Conservation (phyloP, 768 basidiomycete genomes). For the Psilocybe sp. region DNA sequence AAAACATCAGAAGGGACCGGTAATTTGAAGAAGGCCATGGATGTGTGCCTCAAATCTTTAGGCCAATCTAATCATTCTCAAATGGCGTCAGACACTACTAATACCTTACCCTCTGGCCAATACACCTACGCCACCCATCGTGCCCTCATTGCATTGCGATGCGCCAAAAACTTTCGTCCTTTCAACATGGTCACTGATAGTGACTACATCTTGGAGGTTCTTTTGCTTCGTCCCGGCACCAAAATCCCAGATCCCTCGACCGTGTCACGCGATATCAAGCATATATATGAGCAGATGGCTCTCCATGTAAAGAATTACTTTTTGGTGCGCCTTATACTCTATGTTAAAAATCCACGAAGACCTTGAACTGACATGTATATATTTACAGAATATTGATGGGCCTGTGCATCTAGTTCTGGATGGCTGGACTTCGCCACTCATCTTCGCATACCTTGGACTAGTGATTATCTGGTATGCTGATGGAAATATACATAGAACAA, state of each 20-base stretch:
- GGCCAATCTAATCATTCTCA: no score
- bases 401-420: slow-evolving; percentile 29
- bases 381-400: slow-evolving; percentile 10
- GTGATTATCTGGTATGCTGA: slow-evolving; percentile 27
- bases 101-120: not conserved
- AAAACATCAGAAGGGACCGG: slow-evolving; percentile 21
- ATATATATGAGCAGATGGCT: slow-evolving; percentile 17
- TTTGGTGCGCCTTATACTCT: slow-evolving; percentile 8
- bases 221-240: slow-evolving; percentile 28
- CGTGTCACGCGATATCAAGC: slow-evolving; percentile 19
- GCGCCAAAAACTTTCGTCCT: slow-evolving; percentile 18
- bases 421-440: slow-evolving; percentile 31
- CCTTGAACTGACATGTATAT: no score
- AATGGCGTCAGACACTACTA: slow-evolving; percentile 5
- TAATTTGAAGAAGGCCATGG: slow-evolving; percentile 14
- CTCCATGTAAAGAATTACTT: slow-evolving; percentile 17
- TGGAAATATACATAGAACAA: slow-evolving; percentile 23
- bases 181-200: slow-evolving; percentile 26
- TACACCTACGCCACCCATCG: slow-evolving; percentile 17
- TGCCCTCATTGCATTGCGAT: slow-evolving; percentile 23
- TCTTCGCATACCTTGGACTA: slow-evolving; percentile 26
- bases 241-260: slow-evolving; percentile 20
- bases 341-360: no score
- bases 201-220: slow-evolving; percentile 23
- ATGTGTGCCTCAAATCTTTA: slow-evolving; percentile 9